These are phyloP conservation scores for Acanthamoeba castellanii DNA, from an alignment of 208 protist species.

Conservation along the genomic window DNA sequence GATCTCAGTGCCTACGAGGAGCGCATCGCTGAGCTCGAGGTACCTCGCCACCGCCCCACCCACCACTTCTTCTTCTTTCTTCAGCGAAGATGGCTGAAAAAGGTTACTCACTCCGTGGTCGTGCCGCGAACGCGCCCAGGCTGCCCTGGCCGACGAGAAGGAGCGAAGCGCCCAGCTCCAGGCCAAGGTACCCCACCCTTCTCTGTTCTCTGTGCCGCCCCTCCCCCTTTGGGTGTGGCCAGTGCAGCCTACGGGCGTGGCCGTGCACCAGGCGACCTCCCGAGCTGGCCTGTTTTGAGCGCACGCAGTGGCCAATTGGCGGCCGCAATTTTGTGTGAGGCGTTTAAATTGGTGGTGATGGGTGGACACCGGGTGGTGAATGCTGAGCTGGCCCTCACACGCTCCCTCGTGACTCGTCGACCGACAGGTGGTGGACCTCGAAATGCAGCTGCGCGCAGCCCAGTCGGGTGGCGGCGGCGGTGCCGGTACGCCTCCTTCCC, in stretches of 20 bases:
- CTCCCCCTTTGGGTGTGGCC: too few species aligned
- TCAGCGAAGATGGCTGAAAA: neutral
- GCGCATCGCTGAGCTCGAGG: conserved; percentile 14
- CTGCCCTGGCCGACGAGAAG: conserved; percentile 3
- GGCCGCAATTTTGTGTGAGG: too few species aligned
- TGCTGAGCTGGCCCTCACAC: too few species aligned
- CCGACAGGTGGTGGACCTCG: conserved; percentile 8
- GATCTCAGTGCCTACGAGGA: conserved; percentile 12
- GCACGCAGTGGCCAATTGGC: too few species aligned
- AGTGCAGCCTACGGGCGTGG: too few species aligned
- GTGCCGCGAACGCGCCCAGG: neutral
- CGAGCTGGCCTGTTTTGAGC: too few species aligned
- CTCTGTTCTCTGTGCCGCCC: neutral
- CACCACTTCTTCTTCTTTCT: neutral
- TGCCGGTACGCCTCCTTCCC: neutral
- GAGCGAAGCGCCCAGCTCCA: neutral
- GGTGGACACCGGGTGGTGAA: too few species aligned
- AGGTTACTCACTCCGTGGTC: neutral
- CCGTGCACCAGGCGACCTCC: too few species aligned
- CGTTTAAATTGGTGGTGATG: too few species aligned
- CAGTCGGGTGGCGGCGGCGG: neutral
- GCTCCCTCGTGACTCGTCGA: neutral
- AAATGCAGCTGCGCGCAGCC: conserved; percentile 34
- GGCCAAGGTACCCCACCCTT: neutral
- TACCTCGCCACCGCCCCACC: neutral